Percentiles rank a stretch among this genome's conserved stretches.
Evolutionary conservation across 129 eudicot species (phyloP).

Genomic region (Sambucus nigra): DNA sequence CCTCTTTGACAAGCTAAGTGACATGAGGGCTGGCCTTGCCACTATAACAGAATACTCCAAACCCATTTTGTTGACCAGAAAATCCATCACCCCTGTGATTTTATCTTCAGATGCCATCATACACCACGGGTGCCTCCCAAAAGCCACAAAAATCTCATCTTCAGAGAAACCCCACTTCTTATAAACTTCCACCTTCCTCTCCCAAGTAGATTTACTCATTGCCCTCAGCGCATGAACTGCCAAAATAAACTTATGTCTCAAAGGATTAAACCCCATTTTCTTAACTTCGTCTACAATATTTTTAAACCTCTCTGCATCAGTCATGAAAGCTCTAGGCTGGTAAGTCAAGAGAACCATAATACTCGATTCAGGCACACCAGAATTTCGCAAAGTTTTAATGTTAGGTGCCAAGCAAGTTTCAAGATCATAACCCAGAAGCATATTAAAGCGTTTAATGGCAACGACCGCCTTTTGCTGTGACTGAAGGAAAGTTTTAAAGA

Average conservation of each 20-base stretch:
- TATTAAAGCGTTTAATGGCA: slow-evolving; percentile 19
- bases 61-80: slow-evolving; percentile 30
- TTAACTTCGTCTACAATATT: slow-evolving; percentile 19
- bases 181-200: slow-evolving; percentile 28
- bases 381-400: slow-evolving; percentile 20
- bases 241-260: slow-evolving; percentile 19
- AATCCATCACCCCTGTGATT: slow-evolving; percentile 22
- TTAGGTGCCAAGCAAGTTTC: slow-evolving; percentile 16
- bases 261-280: slow-evolving; percentile 36
- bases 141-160: slow-evolving; percentile 21
- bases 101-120: slow-evolving; percentile 42
- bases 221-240: slow-evolving; percentile 28
- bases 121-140: slow-evolving; percentile 24
- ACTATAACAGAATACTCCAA: slow-evolving; percentile 21
- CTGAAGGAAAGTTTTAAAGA: slow-evolving; percentile 23
- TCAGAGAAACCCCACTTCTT: slow-evolving; percentile 49
- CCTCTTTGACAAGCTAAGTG: slow-evolving; percentile 33
- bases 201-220: slow-evolving; percentile 37
- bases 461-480: slow-evolving; percentile 19
- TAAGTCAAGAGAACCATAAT: slow-evolving; percentile 16
- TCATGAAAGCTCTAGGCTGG: slow-evolving; percentile 17
- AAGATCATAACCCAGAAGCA: slow-evolving; percentile 4
- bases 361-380: slow-evolving; percentile 28
- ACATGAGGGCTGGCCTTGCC: slow-evolving; percentile 14
- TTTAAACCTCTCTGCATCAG: slow-evolving; percentile 17